Conservation (phyloP, 345 rosid genomes). For the Carallia brachiata region DNA sequence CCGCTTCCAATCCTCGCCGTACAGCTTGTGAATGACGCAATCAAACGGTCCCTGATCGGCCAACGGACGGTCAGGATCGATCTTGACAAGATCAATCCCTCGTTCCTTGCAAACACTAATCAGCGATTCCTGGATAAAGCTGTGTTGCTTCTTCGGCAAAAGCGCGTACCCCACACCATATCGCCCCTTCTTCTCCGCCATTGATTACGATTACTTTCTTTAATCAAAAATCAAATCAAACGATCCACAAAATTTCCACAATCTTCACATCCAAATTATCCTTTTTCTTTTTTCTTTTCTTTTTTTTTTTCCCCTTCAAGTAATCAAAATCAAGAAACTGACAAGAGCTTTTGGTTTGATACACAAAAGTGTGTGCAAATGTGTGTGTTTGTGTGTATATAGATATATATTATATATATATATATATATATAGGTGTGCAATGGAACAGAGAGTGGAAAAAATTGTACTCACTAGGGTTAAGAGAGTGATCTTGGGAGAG, state of each 20-base stretch:
- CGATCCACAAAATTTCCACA: no score
- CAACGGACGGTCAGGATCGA: slow-evolving; percentile 38
- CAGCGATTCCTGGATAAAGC: slow-evolving; percentile 51
- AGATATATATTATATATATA: no score
- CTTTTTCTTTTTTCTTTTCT: no score
- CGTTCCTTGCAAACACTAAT: slow-evolving; percentile 30
- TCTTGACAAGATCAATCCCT: slow-evolving; percentile 50
- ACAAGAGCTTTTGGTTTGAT: no score
- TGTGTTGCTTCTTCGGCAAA: slow-evolving; percentile 42
- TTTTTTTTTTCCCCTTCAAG: no score
- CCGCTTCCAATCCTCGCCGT: slow-evolving; percentile 48
- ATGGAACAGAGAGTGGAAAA: no score
- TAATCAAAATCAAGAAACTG: no score
- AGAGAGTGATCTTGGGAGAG: neutral
- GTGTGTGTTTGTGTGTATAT: no score
- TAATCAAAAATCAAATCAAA: no score
- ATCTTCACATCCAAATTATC: no score
- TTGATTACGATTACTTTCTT: slow-evolving; percentile 4
- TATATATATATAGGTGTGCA: no score
- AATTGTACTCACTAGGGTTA: slow-evolving; percentile 26
- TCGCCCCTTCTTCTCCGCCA: slow-evolving; percentile 38
- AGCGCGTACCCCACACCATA: slow-evolving; percentile 56
- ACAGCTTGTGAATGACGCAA: slow-evolving; percentile 57
- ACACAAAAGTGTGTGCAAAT: no score
- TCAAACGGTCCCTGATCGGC: slow-evolving; percentile 54